phyloP scores from a whole-genome alignment of 306 rosid species.

The Pueraria montana region DNA sequence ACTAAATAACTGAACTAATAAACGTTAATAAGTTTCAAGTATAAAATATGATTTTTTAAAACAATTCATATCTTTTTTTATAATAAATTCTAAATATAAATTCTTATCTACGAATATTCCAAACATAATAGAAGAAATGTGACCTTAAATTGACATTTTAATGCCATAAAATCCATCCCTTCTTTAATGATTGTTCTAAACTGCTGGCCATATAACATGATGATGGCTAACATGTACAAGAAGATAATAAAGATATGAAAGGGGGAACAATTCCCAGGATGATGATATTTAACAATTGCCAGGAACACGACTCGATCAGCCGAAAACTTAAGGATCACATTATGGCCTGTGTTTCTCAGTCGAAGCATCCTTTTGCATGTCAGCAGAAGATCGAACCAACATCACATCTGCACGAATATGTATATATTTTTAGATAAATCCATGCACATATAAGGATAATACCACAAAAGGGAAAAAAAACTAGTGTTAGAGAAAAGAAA shows the following conservation, averaged over 20 bases:
- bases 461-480: constrained; percentile 17
- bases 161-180: constrained; percentile 45
- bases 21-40: background rate
- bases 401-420: constrained; percentile 56
- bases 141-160: constrained; percentile 31
- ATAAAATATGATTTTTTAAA: background rate
- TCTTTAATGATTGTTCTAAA: constrained; percentile 54
- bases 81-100: background rate
- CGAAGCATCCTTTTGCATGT: constrained; percentile 48
- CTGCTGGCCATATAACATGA: constrained; percentile 46
- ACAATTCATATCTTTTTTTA: background rate
- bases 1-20: background rate
- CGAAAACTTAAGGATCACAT: constrained; percentile 43
- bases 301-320: constrained; percentile 44
- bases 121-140: constrained; percentile 1
- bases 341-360: constrained; percentile 51
- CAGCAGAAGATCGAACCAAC: constrained; percentile 52
- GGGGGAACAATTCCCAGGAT: constrained; percentile 26
- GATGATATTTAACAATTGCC: constrained; percentile 36
- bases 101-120: background rate
- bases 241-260: constrained; percentile 46
- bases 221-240: constrained; percentile 54
- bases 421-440: constrained; percentile 13
- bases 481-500: background rate
- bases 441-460: background rate